These are phyloP conservation scores for Neofusicoccum laricinum DNA, from an alignment of 2,329 filamentous ascomycete genomes.

Conservation along the genomic window DNA sequence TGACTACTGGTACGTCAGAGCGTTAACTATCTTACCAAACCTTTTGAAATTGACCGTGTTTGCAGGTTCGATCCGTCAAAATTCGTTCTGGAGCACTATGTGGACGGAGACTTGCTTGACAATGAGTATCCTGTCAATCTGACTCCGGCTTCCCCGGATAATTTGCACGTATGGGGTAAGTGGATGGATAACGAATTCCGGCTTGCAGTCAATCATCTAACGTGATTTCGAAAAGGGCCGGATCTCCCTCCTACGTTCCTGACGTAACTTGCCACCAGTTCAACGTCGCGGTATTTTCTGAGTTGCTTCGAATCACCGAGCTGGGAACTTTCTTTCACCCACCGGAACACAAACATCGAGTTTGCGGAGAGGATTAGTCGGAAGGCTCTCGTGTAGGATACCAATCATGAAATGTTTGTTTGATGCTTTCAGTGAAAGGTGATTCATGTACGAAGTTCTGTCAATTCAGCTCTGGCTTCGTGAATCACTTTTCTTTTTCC, in stretches of 20 bases:
- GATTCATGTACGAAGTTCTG: too few species aligned
- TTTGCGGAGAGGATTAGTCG: too few species aligned
- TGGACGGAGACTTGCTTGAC: slow-evolving; percentile 50
- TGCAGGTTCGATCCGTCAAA: slow-evolving; percentile 49
- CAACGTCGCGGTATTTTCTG: too few species aligned
- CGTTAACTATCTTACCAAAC: too few species aligned
- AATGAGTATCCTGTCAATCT: neutral
- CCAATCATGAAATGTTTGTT: too few species aligned
- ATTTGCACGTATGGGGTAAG: slow-evolving; percentile 17
- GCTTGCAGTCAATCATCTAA: neutral
- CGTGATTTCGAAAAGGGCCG: neutral
- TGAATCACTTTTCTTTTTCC: too few species aligned
- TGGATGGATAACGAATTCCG: neutral
- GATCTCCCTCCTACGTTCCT: slow-evolving; percentile 7
- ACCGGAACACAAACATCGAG: too few species aligned
- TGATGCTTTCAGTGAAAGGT: too few species aligned
- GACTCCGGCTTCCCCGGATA: neutral
- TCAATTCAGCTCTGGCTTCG: too few species aligned
- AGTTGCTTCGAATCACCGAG: too few species aligned
- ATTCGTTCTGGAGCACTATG: slow-evolving; percentile 68
- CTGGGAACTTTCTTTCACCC: too few species aligned
- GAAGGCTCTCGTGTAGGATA: too few species aligned
- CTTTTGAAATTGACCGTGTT: neutral
- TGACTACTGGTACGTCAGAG: slow-evolving; percentile 60
- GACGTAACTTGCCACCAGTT: neutral